Conservation (phyloP, 176 grass and related monocot species). For the Avena insularis region DNA sequence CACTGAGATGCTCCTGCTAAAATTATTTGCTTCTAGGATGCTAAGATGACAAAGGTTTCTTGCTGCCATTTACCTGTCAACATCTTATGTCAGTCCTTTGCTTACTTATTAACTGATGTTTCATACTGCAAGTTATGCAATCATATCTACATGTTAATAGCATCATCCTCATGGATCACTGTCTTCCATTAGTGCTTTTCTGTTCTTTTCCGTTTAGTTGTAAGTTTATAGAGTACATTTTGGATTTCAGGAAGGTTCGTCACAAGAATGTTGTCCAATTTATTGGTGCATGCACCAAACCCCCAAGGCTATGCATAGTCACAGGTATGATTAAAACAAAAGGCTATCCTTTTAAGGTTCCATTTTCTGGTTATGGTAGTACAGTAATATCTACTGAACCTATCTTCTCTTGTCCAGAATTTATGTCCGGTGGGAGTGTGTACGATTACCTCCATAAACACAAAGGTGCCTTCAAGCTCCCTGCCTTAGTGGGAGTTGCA, state of each 20-base stretch:
- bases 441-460: slow-evolving; percentile 99
- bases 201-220: slow-evolving; percentile 24
- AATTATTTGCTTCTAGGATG: background rate
- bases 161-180: background rate
- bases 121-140: slow-evolving; percentile 7
- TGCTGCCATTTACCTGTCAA: slow-evolving; percentile 25
- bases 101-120: slow-evolving; percentile 19
- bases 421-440: slow-evolving; percentile 92
- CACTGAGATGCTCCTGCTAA: background rate
- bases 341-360: background rate
- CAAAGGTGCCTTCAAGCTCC: slow-evolving; percentile 86
- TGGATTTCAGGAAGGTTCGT: slow-evolving; percentile 81
- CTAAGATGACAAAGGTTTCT: background rate
- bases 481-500: slow-evolving; percentile 85
- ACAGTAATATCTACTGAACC: background rate
- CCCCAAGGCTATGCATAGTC: slow-evolving; percentile 88
- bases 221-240: slow-evolving; percentile 37
- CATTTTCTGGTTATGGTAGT: slow-evolving; percentile 22
- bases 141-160: slow-evolving; percentile 3
- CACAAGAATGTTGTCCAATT: slow-evolving; percentile 99
- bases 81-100: background rate
- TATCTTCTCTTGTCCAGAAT: slow-evolving; percentile 61
- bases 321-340: slow-evolving; percentile 71
- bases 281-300: slow-evolving; percentile 93
- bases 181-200: slow-evolving; percentile 4